Base-by-base conservation (phyloP, 2,329 filamentous ascomycete genomes). In the Pseudocercospora crystallina region DNA sequence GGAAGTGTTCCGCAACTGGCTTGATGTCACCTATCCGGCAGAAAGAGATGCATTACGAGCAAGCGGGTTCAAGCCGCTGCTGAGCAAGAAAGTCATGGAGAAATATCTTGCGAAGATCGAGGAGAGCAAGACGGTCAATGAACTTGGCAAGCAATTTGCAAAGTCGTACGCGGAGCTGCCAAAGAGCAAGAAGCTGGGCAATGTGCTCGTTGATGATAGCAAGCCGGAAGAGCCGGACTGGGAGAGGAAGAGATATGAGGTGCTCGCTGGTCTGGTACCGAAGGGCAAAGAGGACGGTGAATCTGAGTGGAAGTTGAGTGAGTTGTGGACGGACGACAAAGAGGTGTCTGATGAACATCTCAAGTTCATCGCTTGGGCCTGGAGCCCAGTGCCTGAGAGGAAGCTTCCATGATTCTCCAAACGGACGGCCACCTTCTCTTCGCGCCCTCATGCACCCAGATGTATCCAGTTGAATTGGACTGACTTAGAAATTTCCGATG, bases 21-120 rank as follows among this genome's bases (percentile, higher is more conserved):
- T 65, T 2, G 61, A 66, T 11, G 55, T 53, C 8, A 66, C 63
- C 7, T 67, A 68, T 43, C 64, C 62, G 3, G 54, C 54, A 5
- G 32, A 53, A 14, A 61, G 60, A 43, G 59, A 51, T 1, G 52
- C 47, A 1, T 36, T 66, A 29, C 46, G 63, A 42, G 58, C 48
- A 7, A 57, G 50, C 29, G 61, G 62, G n/a, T 65, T 66, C 53
- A 66, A 64, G 35, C 64, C 65, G 1, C 30, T 68, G 33, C 51
- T 67, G 5, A 58, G 54, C 26, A 68, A 67, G 47, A 57, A 61
- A 20, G 29, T 39, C 8, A 46, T 66, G 3, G 46, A 56, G 47
- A 43, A 42, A 26, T 58, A 60, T 36, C 29, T 61, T 15, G 40
- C 50, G 1, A 31, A 38, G 11, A 59, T 66, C 8, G 41, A 61